A percentile compares a stretch with the other conserved stretches of the same genome.
These are phyloP conservation scores for Isoetes taiwanensis DNA, from an alignment of 75 land plant species.

Conservation along the genomic window DNA sequence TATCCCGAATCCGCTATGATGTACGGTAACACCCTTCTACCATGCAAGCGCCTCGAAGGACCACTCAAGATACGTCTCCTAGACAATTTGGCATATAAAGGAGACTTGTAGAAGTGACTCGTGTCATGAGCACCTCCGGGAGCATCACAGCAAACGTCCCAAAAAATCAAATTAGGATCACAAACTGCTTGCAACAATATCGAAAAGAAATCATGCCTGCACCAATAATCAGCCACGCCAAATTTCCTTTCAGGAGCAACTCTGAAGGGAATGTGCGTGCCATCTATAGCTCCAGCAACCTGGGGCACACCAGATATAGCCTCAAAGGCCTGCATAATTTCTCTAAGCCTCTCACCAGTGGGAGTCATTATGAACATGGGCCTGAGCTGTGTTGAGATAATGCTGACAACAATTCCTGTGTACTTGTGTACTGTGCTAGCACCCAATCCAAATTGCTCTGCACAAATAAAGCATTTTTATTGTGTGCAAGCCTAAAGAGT, in stretches of 20 bases:
- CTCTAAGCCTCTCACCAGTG: slow-evolving; percentile 13
- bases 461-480: slow-evolving; percentile 22
- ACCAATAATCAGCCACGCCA: slow-evolving; percentile 10
- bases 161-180: slow-evolving; percentile 47
- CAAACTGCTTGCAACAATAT: slow-evolving; percentile 59
- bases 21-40: too few species aligned
- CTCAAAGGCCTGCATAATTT: slow-evolving; percentile 28
- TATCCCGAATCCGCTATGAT: too few species aligned
- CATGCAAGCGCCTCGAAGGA: too few species aligned
- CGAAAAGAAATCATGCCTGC: slow-evolving; percentile 25
- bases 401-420: slow-evolving; percentile 39
- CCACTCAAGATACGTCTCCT: too few species aligned
- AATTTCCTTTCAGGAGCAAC: not conserved
- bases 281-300: slow-evolving; percentile 49
- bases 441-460: slow-evolving; percentile 23
- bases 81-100: slow-evolving; percentile 35
- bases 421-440: slow-evolving; percentile 36
- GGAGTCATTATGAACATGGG: slow-evolving; percentile 42
- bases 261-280: slow-evolving; percentile 23
- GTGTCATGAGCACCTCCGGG: slow-evolving; percentile 45
- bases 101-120: slow-evolving; percentile 38
- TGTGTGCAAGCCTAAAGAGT: slow-evolving; percentile 41
- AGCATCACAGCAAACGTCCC: slow-evolving; percentile 62
- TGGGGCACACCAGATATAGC: slow-evolving; percentile 36
- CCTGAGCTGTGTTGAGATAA: slow-evolving; percentile 45